Conservation (phyloP, 1,284 basidiomycete genomes). For the Bjerkandera adusta region DNA sequence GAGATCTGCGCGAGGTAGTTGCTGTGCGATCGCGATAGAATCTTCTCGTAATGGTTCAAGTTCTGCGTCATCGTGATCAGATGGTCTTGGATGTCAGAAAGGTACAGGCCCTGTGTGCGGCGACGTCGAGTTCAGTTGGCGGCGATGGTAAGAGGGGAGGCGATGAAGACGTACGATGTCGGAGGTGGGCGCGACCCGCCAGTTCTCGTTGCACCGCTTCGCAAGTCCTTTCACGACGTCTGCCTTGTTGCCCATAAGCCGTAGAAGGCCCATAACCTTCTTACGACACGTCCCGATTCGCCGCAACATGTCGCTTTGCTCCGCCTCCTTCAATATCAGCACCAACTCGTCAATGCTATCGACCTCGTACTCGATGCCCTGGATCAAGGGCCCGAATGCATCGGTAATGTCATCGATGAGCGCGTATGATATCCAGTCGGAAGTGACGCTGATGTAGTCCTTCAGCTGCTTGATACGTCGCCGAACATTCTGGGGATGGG, state of each 20-base stretch:
- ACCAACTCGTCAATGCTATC: constrained; percentile 99
- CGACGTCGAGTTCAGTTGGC: not conserved
- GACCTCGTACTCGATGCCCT: constrained; percentile 99
- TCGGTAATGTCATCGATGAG: constrained; percentile 99
- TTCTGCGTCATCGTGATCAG: constrained; percentile 99
- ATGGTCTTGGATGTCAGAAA: constrained; percentile 97
- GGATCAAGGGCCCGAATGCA: constrained; percentile 97
- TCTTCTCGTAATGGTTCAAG: constrained; percentile 98
- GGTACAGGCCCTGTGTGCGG: constrained; percentile 76
- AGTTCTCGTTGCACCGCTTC: constrained; percentile 98
- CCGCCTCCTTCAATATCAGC: constrained; percentile 88
- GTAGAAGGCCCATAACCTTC: constrained; percentile 97
- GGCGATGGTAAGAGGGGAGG: no score
- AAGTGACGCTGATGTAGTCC: constrained; percentile 98
- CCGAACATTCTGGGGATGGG: constrained; percentile 97
- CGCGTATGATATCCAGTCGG: constrained; percentile 99
- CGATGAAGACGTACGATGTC: constrained; percentile 81
- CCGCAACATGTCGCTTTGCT: constrained; percentile 79
- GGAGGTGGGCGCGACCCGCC: constrained; percentile 96
- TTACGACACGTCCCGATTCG: constrained; percentile 97
- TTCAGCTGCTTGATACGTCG: constrained; percentile 98
- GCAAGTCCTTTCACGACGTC: constrained; percentile 99
- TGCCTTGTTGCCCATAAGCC: constrained; percentile 99
- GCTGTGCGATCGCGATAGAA: constrained; percentile 97
- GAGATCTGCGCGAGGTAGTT: constrained; percentile 98